Conservation (phyloP, 1,284 basidiomycete genomes). For the Austroboletus niveus region DNA sequence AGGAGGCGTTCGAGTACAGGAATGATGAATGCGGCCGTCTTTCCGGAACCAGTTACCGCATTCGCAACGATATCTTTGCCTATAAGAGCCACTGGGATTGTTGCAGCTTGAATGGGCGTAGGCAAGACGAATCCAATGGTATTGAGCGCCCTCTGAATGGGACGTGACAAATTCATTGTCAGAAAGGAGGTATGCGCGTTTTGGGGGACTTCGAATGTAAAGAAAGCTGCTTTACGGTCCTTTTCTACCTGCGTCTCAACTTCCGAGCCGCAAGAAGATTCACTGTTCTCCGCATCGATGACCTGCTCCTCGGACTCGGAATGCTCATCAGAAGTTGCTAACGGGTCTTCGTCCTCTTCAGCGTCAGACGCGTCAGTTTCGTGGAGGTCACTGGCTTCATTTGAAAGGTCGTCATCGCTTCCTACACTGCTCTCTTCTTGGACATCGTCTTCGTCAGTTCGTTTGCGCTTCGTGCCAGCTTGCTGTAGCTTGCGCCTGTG, state of each 20-base stretch:
- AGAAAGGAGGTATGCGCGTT: slow-evolving; percentile 69
- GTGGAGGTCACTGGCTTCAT: slow-evolving; percentile 36
- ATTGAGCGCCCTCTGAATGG: slow-evolving; percentile 83
- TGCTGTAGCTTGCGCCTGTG: slow-evolving; percentile 56
- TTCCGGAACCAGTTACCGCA: slow-evolving; percentile 95
- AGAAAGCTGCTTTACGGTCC: slow-evolving; percentile 80
- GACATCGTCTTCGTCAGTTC: slow-evolving; percentile 39
- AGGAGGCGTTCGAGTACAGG: slow-evolving; percentile 90
- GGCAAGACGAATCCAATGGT: slow-evolving; percentile 81
- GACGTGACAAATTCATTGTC: slow-evolving; percentile 86
- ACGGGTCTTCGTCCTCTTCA: slow-evolving; percentile 39
- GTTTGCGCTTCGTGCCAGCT: slow-evolving; percentile 56
- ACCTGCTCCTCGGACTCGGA: slow-evolving; percentile 15
- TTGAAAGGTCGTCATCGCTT: slow-evolving; percentile 35
- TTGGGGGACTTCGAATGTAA: slow-evolving; percentile 59
- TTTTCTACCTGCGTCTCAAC: slow-evolving; percentile 40
- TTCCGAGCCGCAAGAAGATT: slow-evolving; percentile 38
- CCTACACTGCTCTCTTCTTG: slow-evolving; percentile 38
- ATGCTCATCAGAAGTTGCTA: slow-evolving; percentile 44
- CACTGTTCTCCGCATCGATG: slow-evolving; percentile 33
- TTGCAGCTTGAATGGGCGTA: slow-evolving; percentile 93
- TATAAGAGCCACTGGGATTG: slow-evolving; percentile 89
- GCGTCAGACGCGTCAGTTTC: slow-evolving; percentile 35
- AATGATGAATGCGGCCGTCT: slow-evolving; percentile 95
- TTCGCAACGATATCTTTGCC: slow-evolving; percentile 96